Percentiles rank a stretch among this genome's conserved stretches.
These are phyloP conservation scores for Penicillium sp. DNA, from an alignment of 2,329 filamentous ascomycete genomes.

Conservation along the genomic window DNA sequence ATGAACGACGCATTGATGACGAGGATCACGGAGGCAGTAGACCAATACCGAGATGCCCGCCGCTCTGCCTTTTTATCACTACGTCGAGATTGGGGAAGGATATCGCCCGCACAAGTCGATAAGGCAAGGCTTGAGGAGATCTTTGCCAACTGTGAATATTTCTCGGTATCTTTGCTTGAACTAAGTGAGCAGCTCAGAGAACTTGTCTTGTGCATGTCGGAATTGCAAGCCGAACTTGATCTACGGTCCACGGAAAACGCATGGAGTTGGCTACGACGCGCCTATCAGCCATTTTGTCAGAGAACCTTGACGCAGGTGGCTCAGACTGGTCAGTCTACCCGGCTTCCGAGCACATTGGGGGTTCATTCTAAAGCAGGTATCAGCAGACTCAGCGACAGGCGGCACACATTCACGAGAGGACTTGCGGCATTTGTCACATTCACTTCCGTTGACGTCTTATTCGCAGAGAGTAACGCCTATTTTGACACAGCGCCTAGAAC, in stretches of 20 bases:
- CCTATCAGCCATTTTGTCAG: neutral
- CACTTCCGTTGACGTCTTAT: neutral
- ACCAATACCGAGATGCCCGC: slow-evolving; percentile 70
- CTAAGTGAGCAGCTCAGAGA: slow-evolving; percentile 83
- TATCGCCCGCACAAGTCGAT: slow-evolving; percentile 71
- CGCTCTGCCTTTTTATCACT: slow-evolving; percentile 56
- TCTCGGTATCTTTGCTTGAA: slow-evolving; percentile 83
- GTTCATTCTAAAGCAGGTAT: no score
- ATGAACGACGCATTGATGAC: neutral
- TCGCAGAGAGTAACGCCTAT: neutral
- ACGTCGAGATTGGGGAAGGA: slow-evolving; percentile 16
- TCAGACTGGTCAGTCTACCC: no score
- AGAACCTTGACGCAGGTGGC: no score
- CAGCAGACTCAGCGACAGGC: no score
- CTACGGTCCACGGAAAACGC: neutral
- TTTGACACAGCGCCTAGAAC: neutral
- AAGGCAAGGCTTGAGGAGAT: slow-evolving; percentile 96
- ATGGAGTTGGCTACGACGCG: neutral
- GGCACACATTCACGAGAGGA: no score
- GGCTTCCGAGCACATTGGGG: no score
- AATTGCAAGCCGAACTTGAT: slow-evolving; percentile 33
- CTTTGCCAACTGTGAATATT: slow-evolving; percentile 91
- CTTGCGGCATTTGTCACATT: no score
- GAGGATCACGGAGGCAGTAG: slow-evolving; percentile 33
- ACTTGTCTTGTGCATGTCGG: slow-evolving; percentile 77